These are phyloP conservation scores for Saturnispora zaruensis DNA, from an alignment of 805 yeast species.

Conservation along the genomic window DNA sequence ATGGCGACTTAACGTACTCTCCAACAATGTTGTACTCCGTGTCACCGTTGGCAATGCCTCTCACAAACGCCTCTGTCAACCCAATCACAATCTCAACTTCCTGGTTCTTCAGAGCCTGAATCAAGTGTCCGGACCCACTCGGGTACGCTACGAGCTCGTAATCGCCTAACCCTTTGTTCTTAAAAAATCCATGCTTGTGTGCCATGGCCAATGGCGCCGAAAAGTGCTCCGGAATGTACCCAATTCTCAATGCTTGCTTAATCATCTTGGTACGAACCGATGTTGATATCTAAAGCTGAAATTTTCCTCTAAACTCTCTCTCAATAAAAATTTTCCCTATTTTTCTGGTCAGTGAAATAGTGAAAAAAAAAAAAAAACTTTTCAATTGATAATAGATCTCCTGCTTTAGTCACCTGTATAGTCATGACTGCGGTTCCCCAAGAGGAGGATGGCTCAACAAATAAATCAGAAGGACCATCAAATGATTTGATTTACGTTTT, in stretches of 20 bases:
- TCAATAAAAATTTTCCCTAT: neutral
- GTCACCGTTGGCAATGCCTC: conserved; percentile 70
- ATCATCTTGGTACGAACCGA: neutral
- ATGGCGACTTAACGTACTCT: conserved; percentile 78
- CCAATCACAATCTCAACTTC: conserved; percentile 80
- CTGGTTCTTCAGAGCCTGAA: conserved; percentile 55
- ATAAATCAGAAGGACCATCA: neutral
- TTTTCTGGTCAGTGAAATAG: neutral
- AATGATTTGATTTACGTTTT: neutral
- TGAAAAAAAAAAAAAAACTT: neutral
- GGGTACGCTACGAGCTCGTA: conserved; percentile 63
- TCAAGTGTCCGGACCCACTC: conserved; percentile 84
- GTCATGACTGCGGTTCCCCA: neutral
- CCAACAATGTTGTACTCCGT: conserved; percentile 56
- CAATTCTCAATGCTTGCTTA: conserved; percentile 42
- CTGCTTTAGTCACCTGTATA: neutral
- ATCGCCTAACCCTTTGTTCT: conserved; percentile 35
- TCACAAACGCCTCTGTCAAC: conserved; percentile 81
- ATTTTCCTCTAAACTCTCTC: too few relatives aligned
- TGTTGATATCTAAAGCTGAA: neutral
- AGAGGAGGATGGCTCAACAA: neutral
- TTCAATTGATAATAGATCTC: neutral
- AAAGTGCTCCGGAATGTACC: conserved; percentile 88
- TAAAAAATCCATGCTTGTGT: conserved; percentile 46
- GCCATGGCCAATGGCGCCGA: conserved; percentile 82